Conservation (phyloP, 306 rosid species). For the Calophaca sinica region DNA sequence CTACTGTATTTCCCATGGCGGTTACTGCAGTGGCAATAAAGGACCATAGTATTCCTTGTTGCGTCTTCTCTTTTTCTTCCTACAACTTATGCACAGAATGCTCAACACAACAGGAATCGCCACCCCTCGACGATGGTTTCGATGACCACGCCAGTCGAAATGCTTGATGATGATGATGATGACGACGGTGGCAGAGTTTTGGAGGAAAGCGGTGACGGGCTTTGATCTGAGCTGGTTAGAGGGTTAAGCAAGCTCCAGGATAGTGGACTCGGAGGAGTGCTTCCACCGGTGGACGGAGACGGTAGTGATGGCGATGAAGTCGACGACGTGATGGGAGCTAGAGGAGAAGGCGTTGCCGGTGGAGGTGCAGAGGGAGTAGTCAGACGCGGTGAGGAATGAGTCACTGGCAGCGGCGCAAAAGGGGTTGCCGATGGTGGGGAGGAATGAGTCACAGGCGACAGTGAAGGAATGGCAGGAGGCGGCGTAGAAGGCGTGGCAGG, state of each 20-base stretch:
- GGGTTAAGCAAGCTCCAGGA: slow-evolving; percentile 53
- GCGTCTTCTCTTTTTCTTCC: slow-evolving; percentile 79
- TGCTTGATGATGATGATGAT: slow-evolving; percentile 41
- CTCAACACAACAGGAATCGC: slow-evolving; percentile 65
- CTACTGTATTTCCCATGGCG: no score
- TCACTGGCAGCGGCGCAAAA: slow-evolving; percentile 44
- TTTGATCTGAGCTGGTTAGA: slow-evolving; percentile 30
- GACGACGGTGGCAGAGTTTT: slow-evolving; percentile 50
- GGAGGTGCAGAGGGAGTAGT: slow-evolving; percentile 46
- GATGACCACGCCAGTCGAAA: slow-evolving; percentile 63
- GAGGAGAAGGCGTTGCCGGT: slow-evolving; percentile 39
- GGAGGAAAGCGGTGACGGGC: slow-evolving; percentile 35
- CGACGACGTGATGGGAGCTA: slow-evolving; percentile 37
- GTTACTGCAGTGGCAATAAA: slow-evolving; percentile 55
- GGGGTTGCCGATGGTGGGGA: slow-evolving; percentile 52
- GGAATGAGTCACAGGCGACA: slow-evolving; percentile 56
- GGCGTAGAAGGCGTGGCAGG: no score
- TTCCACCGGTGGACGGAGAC: neutral
- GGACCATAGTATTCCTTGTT: slow-evolving; percentile 67
- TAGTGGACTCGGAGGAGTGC: slow-evolving; percentile 50
- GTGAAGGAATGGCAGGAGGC: slow-evolving; percentile 47
- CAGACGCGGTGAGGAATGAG: slow-evolving; percentile 49
- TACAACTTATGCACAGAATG: slow-evolving; percentile 62
- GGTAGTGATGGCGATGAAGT: slow-evolving; percentile 28
- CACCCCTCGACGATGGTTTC: slow-evolving; percentile 77